Evolutionary conservation across 352 stramenopile genomes (phyloP).

Genomic region (Thalassiosira livingstoniorum): DNA sequence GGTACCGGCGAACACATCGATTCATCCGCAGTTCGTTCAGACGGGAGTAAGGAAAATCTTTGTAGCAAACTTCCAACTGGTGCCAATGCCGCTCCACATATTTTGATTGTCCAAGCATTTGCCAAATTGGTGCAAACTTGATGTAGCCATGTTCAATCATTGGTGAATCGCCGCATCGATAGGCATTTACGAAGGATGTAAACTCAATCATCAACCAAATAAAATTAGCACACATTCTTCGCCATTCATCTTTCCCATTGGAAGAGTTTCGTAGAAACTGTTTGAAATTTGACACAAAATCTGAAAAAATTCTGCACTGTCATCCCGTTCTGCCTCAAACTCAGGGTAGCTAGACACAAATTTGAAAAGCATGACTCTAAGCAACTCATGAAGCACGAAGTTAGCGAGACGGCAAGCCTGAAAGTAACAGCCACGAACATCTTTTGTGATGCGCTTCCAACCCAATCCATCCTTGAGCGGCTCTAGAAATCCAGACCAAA

Average conservation of each 20-base stretch:
- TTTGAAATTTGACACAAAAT: not conserved
- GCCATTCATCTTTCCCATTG: not conserved
- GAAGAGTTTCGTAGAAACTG: not conserved
- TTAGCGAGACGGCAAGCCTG: not conserved
- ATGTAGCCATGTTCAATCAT: conserved; percentile 3
- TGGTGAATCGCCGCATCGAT: not conserved
- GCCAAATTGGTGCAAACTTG: conserved; percentile 8
- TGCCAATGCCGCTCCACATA: conserved; percentile 2
- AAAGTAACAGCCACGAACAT: not conserved
- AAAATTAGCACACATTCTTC: conserved; percentile 2
- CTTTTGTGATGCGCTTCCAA: conserved; percentile 1
- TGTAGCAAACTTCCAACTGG: not conserved
- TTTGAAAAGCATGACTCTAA: not conserved
- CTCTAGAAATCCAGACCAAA: conserved; percentile 1
- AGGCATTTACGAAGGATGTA: not conserved
- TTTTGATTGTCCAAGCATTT: not conserved
- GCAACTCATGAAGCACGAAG: not conserved
- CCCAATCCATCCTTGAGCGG: conserved; percentile 2
- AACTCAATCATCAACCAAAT: not conserved
- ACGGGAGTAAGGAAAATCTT: not conserved
- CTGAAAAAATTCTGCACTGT: too few species aligned
- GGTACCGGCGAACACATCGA: conserved; percentile 8
- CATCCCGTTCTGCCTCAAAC: not conserved
- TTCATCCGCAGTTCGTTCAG: not conserved
- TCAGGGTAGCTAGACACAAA: not conserved